Percentiles rank a stretch among this genome's conserved stretches.
Evolutionary conservation across 305 asterid genomes (phyloP).

Genomic region (Solanum hybrid): DNA sequence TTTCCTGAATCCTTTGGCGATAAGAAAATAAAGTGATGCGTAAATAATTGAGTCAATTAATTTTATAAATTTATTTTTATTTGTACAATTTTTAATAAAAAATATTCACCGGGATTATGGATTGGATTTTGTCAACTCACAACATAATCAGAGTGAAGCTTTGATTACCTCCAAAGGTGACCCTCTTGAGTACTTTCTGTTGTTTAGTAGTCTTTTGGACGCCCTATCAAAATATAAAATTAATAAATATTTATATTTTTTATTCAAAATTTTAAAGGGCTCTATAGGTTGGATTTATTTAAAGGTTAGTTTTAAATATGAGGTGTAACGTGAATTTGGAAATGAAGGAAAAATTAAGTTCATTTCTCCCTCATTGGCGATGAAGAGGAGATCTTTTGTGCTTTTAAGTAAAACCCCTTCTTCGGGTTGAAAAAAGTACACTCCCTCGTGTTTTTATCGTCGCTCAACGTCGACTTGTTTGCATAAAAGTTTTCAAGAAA

Average conservation of each 20-base stretch:
- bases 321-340: background rate
- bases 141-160: background rate
- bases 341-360: background rate
- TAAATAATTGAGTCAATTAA: background rate
- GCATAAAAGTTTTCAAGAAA: background rate
- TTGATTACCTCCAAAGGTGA: background rate
- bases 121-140: background rate
- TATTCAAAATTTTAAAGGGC: background rate
- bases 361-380: background rate
- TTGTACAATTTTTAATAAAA: background rate
- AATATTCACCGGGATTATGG: background rate
- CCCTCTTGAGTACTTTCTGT: background rate
- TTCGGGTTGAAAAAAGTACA: background rate
- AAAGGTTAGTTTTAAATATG: background rate
- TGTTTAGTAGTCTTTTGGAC: background rate
- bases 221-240: background rate
- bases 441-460: background rate
- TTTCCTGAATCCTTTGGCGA: background rate
- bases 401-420: background rate
- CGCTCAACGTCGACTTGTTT: no score
- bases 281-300: background rate
- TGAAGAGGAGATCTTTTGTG: background rate
- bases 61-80: background rate
- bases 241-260: background rate
- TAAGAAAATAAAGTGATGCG: background rate